Percentiles rank a stretch among this genome's conserved stretches.
Conservation (phyloP, 805 yeast genomes). For the Lachancea sp. region DNA sequence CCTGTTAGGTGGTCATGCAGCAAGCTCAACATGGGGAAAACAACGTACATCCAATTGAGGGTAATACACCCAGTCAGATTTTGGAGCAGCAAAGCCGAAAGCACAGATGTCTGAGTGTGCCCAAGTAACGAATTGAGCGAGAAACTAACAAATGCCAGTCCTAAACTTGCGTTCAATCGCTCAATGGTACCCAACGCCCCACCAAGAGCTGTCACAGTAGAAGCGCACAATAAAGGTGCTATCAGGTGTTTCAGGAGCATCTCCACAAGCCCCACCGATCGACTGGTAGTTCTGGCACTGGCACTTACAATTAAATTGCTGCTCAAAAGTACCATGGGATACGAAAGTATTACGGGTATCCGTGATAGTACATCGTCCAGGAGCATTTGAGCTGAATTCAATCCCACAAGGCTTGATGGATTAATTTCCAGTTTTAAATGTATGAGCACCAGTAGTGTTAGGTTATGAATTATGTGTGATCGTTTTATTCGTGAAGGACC, state of each 20-base stretch:
- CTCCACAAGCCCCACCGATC: conserved; percentile 5
- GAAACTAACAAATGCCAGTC: conserved; percentile 11
- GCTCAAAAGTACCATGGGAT: conserved; percentile 30
- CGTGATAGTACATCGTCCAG: conserved; percentile 16
- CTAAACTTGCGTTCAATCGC: conserved; percentile 3
- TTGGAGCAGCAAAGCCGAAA: conserved; percentile 11
- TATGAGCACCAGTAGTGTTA: too few species aligned
- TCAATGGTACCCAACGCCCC: conserved; percentile 3
- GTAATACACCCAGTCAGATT: conserved; percentile 6
- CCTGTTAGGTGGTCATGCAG: conserved; percentile 4
- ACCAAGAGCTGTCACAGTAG: conserved; percentile 14
- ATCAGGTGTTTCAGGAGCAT: conserved; percentile 11
- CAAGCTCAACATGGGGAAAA: conserved; percentile 10
- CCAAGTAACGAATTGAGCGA: conserved; percentile 11
- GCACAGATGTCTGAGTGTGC: conserved; percentile 12
- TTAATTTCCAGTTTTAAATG: too few species aligned
- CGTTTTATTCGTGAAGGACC: neutral
- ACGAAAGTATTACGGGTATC: conserved; percentile 29
- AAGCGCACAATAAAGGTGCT: conserved; percentile 21
- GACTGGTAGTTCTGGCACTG: conserved; percentile 8
- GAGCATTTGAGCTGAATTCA: neutral
- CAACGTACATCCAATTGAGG: conserved; percentile 8
- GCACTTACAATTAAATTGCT: conserved; percentile 22
- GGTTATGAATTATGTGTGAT: neutral
- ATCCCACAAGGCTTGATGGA: neutral